Base-by-base conservation (phyloP, 2,329 filamentous ascomycete species). In the Penicillium olsonii region DNA sequence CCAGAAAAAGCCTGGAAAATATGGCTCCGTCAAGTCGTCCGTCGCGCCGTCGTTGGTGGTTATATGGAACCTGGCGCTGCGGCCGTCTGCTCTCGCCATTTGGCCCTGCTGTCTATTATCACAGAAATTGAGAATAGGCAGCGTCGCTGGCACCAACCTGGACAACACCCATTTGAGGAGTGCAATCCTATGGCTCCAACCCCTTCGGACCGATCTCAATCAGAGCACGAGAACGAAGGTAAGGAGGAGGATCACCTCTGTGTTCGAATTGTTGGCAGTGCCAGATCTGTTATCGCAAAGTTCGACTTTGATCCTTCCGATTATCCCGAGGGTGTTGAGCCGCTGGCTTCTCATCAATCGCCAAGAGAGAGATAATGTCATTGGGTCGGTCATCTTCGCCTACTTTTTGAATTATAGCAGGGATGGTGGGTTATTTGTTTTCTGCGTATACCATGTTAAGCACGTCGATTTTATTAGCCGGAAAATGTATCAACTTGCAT, bases 91-190 rank as follows among this genome's bases (percentile, higher is more conserved):
- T 64, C 65, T 9, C 60, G 61, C 42, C 62, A 60, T 37, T 73
- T 68, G 7, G 68, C 61, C 37, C 48, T 76, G 2, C 54, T 73
- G 5, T 63, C 65, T 8, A 63, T 76, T 14, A 65, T 74, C 27
- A 60, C 65, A 37, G 71, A 73, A 43, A 61, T 76, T 45, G 73
- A 75, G 40, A 55, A 66, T 26, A 70, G 74, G 12, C 74, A 77
- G 51, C 68, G 67, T 15, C 64, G 62, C 48, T 74, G 71, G 69
- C 74, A 77, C 64, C 53, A 54, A 35, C 58, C 60, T 24, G 57
- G 59, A 14, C 38, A 54, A 11, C 62, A 63, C 37, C 62, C 64
- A 3, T 37, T 61, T 2, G 18, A 48, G 6, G 38, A 22, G 14
- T 44, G 45, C 24, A 54, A 57, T 24, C 53, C 52, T 15, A 24